A percentile compares a stretch with the other conserved stretches of the same genome.
These are phyloP conservation scores for Suillus sp. DNA, from an alignment of 768 basidiomycete species.

Conservation along the genomic window DNA sequence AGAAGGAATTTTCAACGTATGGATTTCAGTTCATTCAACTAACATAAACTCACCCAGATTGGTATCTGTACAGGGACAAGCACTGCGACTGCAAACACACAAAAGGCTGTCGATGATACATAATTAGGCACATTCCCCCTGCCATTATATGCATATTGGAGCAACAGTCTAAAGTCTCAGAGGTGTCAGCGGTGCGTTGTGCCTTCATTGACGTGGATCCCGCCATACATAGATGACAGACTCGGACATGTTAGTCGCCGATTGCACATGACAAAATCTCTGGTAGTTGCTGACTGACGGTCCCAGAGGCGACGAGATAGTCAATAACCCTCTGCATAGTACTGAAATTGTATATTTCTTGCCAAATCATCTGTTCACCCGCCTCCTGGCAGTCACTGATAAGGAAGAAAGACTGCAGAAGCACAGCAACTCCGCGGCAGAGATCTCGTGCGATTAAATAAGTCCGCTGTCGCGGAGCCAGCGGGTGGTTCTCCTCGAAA, in stretches of 20 bases:
- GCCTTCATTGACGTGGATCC: neutral
- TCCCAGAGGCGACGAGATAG: neutral
- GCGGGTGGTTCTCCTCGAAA: neutral
- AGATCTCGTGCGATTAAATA: constrained; percentile 22
- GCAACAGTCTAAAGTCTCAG: neutral
- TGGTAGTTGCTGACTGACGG: neutral
- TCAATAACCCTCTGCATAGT: neutral
- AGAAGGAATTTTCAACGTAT: neutral
- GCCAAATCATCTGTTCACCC: neutral
- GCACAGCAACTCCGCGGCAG: constrained; percentile 34
- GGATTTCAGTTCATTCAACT: neutral
- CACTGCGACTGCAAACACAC: neutral
- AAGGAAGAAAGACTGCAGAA: constrained; percentile 3
- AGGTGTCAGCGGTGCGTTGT: neutral
- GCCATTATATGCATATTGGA: neutral
- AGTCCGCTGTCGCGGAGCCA: constrained; percentile 37
- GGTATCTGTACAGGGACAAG: too few species aligned
- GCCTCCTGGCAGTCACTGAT: neutral
- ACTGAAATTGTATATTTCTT: constrained; percentile 1
- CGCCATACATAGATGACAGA: neutral
- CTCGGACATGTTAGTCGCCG: neutral
- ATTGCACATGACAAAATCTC: too few species aligned
- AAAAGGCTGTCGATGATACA: neutral
- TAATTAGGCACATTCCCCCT: neutral
- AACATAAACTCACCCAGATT: constrained; percentile 5